phyloP scores from a whole-genome alignment of 1,284 basidiomycete species.

The Trametes hirsuta region DNA sequence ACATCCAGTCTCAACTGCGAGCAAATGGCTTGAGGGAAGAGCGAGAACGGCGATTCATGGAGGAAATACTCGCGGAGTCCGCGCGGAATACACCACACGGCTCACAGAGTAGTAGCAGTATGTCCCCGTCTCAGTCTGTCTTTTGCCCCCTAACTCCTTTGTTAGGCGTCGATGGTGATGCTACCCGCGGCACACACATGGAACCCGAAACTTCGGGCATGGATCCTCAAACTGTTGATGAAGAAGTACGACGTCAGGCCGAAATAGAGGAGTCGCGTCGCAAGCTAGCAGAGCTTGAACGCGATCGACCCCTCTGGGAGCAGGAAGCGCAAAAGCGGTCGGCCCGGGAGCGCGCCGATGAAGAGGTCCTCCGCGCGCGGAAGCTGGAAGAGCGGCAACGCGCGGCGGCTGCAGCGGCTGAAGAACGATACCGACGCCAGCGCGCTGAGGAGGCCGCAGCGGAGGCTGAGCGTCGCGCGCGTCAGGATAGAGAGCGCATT shows the following conservation, averaged over 20 bases:
- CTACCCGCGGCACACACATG: neutral
- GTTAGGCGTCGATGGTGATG: neutral
- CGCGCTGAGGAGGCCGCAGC: conserved; percentile 36
- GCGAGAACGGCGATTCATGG: conserved; percentile 42
- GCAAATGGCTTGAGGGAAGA: conserved; percentile 42
- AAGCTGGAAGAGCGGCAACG: conserved; percentile 41
- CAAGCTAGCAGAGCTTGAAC: conserved; percentile 71
- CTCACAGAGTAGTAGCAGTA: conserved; percentile 12
- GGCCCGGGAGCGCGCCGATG: conserved; percentile 48
- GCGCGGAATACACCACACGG: conserved; percentile 13
- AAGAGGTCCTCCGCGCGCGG: conserved; percentile 40
- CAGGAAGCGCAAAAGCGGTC: conserved; percentile 50
- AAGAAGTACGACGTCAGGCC: conserved; percentile 43
- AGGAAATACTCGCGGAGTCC: conserved; percentile 38
- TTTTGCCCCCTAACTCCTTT: neutral
- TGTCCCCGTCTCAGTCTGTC: neutral
- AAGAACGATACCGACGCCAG: conserved; percentile 28
- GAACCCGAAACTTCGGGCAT: neutral
- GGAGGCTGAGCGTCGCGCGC: conserved; percentile 35
- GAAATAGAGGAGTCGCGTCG: conserved; percentile 66
- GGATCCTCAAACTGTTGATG: conserved; percentile 1
- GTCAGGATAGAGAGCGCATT: conserved; percentile 27
- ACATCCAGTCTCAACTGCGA: conserved; percentile 18
- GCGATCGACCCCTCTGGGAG: conserved; percentile 66
- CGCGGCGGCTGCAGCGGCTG: conserved; percentile 35